A percentile compares a stretch with the other conserved stretches of the same genome.
Evolutionary conservation across 2,329 filamentous ascomycete species (phyloP).

Genomic region (Samsoniella hepiali): DNA sequence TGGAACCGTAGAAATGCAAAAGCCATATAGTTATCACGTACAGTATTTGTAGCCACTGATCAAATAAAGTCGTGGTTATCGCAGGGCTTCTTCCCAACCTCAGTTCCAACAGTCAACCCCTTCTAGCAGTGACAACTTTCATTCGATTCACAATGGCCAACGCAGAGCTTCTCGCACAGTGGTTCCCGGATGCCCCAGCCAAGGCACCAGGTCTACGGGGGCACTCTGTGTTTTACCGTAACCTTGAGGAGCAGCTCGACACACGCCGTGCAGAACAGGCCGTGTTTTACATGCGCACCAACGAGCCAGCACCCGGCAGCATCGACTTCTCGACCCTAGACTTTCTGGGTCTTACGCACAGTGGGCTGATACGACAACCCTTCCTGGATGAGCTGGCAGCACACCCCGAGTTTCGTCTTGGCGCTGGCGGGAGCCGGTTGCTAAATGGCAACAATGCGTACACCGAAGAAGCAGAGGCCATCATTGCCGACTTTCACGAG

Average conservation of each 20-base stretch:
- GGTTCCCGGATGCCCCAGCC: slow-evolving; percentile 1
- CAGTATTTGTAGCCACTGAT: background rate
- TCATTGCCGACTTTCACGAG: slow-evolving; percentile 4
- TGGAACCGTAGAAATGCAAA: background rate
- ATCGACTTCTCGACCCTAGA: slow-evolving; percentile 11
- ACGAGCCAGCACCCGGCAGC: background rate
- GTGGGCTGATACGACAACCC: background rate
- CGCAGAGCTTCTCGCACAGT: slow-evolving; percentile 1
- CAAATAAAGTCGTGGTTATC: background rate
- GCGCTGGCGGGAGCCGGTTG: slow-evolving; percentile 2
- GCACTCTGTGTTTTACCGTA: slow-evolving; percentile 15
- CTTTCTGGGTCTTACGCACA: background rate
- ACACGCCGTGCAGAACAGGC: background rate
- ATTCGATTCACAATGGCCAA: background rate
- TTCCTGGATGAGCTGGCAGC: slow-evolving; percentile 9
- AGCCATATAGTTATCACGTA: background rate
- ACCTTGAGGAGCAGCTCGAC: slow-evolving; percentile 11
- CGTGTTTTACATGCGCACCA: background rate
- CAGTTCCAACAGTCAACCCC: background rate
- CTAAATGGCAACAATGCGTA: slow-evolving; percentile 8
- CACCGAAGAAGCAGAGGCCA: background rate
- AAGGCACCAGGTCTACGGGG: slow-evolving; percentile 5
- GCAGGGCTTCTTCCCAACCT: background rate
- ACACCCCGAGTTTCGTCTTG: slow-evolving; percentile 1
- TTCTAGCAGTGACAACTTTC: background rate